These are phyloP conservation scores for Ulota crispa DNA, from an alignment of 225 moss, liverwort and hornwort species.

Conservation along the genomic window DNA sequence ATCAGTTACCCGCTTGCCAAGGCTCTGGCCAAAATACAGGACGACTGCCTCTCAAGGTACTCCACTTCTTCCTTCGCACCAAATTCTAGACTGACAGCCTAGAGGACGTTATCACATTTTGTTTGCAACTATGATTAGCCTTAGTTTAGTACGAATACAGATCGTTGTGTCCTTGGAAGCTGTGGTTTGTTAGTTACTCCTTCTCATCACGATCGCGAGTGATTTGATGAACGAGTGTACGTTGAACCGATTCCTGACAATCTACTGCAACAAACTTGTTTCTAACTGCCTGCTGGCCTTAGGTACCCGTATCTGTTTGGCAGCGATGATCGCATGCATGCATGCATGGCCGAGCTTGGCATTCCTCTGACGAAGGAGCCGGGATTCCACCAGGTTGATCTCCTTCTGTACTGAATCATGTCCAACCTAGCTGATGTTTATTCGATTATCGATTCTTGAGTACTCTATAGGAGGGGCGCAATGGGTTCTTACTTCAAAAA, in stretches of 20 bases:
- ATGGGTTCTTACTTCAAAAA: not conserved
- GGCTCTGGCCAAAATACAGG: slow-evolving; percentile 45
- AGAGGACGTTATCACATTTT: not conserved
- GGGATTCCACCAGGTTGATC: slow-evolving; percentile 55
- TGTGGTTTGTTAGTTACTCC: not conserved
- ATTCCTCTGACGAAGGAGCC: slow-evolving; percentile 58
- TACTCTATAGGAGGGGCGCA: not conserved
- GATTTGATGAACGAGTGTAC: not conserved
- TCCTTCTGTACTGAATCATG: not conserved
- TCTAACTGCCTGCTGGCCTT: slow-evolving; percentile 2
- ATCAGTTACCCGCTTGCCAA: slow-evolving; percentile 50
- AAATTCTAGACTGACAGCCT: not conserved
- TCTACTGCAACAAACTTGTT: not conserved
- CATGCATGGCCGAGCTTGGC: slow-evolving; percentile 65
- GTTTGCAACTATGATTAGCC: not conserved
- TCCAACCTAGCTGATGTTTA: not conserved
- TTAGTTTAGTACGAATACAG: not conserved
- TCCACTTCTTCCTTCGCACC: not conserved
- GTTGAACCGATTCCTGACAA: not conserved
- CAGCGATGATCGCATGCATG: slow-evolving; percentile 61
- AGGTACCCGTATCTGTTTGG: slow-evolving; percentile 57
- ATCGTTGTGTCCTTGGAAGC: not conserved
- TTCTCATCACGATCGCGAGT: not conserved
- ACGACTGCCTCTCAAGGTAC: slow-evolving; percentile 49
- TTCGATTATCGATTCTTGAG: not conserved